These are phyloP conservation scores for Mariannaea sp. DNA, from an alignment of 2,329 filamentous ascomycete genomes.

Conservation along the genomic window DNA sequence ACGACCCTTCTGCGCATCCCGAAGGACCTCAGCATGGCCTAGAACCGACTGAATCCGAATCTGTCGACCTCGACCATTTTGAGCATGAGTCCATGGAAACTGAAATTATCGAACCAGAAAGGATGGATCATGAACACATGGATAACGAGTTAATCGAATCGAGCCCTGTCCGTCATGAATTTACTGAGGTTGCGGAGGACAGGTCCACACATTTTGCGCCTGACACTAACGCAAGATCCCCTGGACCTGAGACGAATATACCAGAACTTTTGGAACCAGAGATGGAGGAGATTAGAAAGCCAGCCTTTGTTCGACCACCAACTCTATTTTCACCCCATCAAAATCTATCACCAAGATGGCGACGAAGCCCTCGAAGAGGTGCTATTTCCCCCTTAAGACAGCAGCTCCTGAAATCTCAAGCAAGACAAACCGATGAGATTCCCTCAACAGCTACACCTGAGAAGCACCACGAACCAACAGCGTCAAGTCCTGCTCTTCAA, in stretches of 20 bases:
- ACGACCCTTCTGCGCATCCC: not conserved
- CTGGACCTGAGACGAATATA: not conserved
- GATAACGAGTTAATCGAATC: not conserved
- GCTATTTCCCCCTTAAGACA: constrained; percentile 40
- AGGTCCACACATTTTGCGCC: not conserved
- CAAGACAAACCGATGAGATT: constrained; percentile 30
- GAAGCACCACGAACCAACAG: not conserved
- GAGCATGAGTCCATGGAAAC: not conserved
- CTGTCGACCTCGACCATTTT: not conserved
- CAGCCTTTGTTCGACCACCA: constrained; percentile 27
- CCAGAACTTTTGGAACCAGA: constrained; percentile 7
- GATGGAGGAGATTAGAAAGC: constrained; percentile 18
- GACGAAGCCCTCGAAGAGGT: constrained; percentile 44
- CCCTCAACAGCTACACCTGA: constrained; percentile 11
- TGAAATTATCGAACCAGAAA: not conserved
- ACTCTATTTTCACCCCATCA: constrained; percentile 30
- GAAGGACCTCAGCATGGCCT: not conserved
- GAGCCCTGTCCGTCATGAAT: not conserved
- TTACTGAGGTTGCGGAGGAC: not conserved
- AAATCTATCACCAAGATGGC: constrained; percentile 37
- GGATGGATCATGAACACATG: not conserved
- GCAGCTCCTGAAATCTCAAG: constrained; percentile 41
- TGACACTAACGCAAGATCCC: not conserved
- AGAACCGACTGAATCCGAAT: not conserved
- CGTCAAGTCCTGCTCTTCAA: constrained; percentile 12